phyloP scores from a whole-genome alignment of 2,329 filamentous ascomycete genomes.

The Monascus ruber region DNA sequence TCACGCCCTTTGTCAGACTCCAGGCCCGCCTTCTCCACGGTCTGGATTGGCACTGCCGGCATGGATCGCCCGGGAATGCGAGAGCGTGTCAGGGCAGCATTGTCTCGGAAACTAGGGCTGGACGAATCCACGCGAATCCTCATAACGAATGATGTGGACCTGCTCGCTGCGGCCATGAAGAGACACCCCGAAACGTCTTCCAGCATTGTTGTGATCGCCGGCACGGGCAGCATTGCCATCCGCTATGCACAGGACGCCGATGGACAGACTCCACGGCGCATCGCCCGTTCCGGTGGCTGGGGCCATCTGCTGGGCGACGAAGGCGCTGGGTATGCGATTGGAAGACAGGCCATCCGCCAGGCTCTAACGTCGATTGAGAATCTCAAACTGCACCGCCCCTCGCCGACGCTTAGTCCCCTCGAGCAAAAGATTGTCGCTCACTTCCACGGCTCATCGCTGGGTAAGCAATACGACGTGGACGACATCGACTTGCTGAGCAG shows the following conservation, averaged over 20 bases:
- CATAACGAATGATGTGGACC: conserved; percentile 31
- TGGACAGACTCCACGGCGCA: conserved; percentile 11
- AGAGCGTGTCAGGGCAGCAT: conserved; percentile 12
- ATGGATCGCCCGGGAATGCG: conserved; percentile 25
- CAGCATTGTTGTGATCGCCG: conserved; percentile 30
- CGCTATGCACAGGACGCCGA: conserved; percentile 16
- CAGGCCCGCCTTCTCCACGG: conserved; percentile 12
- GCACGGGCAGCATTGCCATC: conserved; percentile 36
- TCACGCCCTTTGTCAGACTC: too few relatives aligned
- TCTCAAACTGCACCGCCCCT: conserved; percentile 4
- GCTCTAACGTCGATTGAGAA: conserved; percentile 22
- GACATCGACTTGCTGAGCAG: too few relatives aligned
- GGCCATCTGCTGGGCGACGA: conserved; percentile 35
- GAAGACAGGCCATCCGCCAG: conserved; percentile 23
- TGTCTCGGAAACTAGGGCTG: conserved; percentile 19
- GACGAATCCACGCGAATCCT: conserved; percentile 9
- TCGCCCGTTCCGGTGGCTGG: conserved; percentile 34
- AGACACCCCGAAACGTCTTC: conserved; percentile 7
- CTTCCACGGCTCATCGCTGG: conserved; percentile 7
- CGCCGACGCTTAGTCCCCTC: neutral
- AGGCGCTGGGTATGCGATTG: conserved; percentile 32
- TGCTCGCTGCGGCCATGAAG: conserved; percentile 20
- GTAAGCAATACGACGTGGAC: too few relatives aligned
- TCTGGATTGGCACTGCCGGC: conserved; percentile 33
- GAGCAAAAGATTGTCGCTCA: conserved; percentile 6